Evolutionary conservation across 106 monocot genomes (phyloP).

Genomic region (Narthecium ossifragum): DNA sequence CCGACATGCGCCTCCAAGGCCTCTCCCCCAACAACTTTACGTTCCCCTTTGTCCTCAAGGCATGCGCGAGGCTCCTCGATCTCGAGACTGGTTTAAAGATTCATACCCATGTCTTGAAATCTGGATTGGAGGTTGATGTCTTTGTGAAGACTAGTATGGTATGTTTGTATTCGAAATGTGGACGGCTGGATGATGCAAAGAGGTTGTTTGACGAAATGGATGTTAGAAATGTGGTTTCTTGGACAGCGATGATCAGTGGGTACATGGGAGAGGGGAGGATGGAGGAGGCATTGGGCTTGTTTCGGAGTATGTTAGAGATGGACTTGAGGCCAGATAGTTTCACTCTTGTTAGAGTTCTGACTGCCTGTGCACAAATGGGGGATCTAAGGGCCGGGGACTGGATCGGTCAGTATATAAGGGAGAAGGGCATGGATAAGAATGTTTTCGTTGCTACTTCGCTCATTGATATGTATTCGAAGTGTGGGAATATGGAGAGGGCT

Average conservation of each 20-base stretch:
- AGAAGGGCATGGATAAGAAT: slow-evolving; percentile 33
- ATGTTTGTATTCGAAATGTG: slow-evolving; percentile 51
- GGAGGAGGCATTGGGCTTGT: slow-evolving; percentile 32
- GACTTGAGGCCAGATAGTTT: slow-evolving; percentile 60
- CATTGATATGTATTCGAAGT: slow-evolving; percentile 73
- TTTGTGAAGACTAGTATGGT: slow-evolving; percentile 50
- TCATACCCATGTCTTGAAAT: slow-evolving; percentile 48
- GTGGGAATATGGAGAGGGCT: slow-evolving; percentile 56
- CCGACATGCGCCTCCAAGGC: slow-evolving; percentile 29
- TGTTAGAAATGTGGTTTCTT: slow-evolving; percentile 42
- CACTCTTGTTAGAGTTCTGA: slow-evolving; percentile 41
- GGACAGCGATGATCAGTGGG: slow-evolving; percentile 62
- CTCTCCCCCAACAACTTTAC: slow-evolving; percentile 61
- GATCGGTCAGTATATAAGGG: slow-evolving; percentile 24
- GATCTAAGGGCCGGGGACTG: slow-evolving; percentile 41
- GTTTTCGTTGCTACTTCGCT: slow-evolving; percentile 60
- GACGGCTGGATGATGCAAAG: slow-evolving; percentile 28
- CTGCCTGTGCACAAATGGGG: slow-evolving; percentile 41
- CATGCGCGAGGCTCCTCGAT: slow-evolving; percentile 35
- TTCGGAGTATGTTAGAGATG: slow-evolving; percentile 25
- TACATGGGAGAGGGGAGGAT: slow-evolving; percentile 30
- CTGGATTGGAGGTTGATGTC: slow-evolving; percentile 35
- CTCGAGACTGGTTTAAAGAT: slow-evolving; percentile 22
- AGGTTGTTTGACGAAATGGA: slow-evolving; percentile 68
- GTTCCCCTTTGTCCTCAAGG: slow-evolving; percentile 70